Evolutionary conservation across 768 basidiomycete genomes (phyloP).

Genomic region (Tephrocybe sp.): DNA sequence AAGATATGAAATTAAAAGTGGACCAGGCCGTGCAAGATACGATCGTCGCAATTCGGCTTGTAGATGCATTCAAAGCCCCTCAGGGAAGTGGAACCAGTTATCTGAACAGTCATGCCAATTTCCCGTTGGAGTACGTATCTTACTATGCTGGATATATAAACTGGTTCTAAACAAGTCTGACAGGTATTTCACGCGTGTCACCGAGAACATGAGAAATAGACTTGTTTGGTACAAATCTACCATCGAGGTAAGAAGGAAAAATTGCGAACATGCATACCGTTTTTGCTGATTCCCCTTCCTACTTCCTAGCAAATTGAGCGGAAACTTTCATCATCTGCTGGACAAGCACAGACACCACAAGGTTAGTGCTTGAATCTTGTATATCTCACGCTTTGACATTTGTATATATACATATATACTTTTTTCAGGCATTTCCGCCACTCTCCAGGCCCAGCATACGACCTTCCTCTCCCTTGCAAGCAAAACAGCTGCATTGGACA

Average conservation of each 20-base stretch:
- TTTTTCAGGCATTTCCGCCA: slow-evolving; percentile 58
- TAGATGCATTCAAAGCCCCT: slow-evolving; percentile 78
- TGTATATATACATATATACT: neutral
- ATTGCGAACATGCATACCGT: neutral
- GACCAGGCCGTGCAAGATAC: slow-evolving; percentile 82
- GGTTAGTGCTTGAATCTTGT: slow-evolving; percentile 37
- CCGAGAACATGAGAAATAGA: slow-evolving; percentile 69
- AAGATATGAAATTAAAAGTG: slow-evolving; percentile 71
- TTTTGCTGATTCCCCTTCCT: neutral
- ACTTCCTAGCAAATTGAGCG: slow-evolving; percentile 74
- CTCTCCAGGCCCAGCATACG: slow-evolving; percentile 77
- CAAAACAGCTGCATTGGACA: slow-evolving; percentile 72
- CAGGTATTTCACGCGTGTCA: slow-evolving; percentile 74
- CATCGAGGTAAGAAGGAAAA: slow-evolving; percentile 56
- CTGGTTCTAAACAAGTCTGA: too few relatives aligned
- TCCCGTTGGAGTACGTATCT: slow-evolving; percentile 66
- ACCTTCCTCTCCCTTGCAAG: slow-evolving; percentile 77
- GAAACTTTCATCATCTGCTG: slow-evolving; percentile 67
- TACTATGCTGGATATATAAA: too few relatives aligned
- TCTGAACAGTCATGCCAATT: slow-evolving; percentile 77
- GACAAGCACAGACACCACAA: slow-evolving; percentile 75
- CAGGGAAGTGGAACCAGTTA: slow-evolving; percentile 63
- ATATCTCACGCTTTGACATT: too few relatives aligned
- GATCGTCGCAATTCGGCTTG: slow-evolving; percentile 71
- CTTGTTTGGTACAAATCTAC: slow-evolving; percentile 79